Conservation (phyloP, 352 stramenopile genomes). For the Phytophthora sansomeana region DNA sequence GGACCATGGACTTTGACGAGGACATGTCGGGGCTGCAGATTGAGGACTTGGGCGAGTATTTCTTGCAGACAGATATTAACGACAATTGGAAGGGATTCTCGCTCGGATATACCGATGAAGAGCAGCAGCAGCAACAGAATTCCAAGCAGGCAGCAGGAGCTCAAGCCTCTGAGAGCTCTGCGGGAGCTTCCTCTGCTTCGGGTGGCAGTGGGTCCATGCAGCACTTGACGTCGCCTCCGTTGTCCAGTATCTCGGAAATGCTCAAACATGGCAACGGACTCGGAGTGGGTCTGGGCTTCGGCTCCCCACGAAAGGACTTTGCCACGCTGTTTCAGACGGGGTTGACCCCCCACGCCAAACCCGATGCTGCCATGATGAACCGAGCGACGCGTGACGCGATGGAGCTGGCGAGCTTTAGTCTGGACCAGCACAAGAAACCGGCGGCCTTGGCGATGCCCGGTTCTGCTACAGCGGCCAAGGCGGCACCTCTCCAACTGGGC, state of each 20-base stretch:
- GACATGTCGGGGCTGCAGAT: constrained; percentile 81
- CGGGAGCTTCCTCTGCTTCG: constrained; percentile 8
- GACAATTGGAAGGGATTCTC: constrained; percentile 81
- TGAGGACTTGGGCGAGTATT: constrained; percentile 78
- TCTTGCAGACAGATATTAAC: constrained; percentile 64
- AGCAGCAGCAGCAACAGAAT: constrained; percentile 28
- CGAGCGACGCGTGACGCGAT: constrained; percentile 35
- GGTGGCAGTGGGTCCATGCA: constrained; percentile 15
- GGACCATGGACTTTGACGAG: constrained; percentile 66
- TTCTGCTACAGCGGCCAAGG: constrained; percentile 5
- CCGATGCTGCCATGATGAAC: constrained; percentile 37
- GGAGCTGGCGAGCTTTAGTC: constrained; percentile 48
- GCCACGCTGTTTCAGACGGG: constrained; percentile 36
- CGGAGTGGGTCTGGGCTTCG: constrained; percentile 33
- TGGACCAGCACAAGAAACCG: constrained; percentile 45
- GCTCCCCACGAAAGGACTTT: constrained; percentile 42
- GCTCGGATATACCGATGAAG: constrained; percentile 70
- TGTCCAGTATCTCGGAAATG: constrained; percentile 57
- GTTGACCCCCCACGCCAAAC: constrained; percentile 34
- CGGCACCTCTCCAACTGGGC: constrained; percentile 10
- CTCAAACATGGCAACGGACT: constrained; percentile 45
- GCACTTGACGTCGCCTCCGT: constrained; percentile 49
- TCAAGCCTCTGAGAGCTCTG: constrained; percentile 1
- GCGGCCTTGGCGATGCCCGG: constrained; percentile 10
- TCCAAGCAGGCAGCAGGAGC: constrained; percentile 11